Conservation (phyloP, 2,329 filamentous ascomycete species). For the Stenocarpella maydis region DNA sequence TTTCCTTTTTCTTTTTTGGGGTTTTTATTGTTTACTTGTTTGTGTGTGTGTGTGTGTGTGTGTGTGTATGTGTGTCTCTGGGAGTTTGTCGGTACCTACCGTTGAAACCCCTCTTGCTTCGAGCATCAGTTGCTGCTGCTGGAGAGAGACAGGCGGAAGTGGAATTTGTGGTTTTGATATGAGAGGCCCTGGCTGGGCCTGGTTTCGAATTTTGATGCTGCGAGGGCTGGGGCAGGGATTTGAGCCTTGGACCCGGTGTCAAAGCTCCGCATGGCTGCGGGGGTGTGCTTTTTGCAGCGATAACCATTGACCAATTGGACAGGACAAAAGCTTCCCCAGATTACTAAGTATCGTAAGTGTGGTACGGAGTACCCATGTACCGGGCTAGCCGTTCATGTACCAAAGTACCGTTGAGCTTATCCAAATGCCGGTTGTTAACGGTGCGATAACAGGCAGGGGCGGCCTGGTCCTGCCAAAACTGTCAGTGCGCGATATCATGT, state of each 20-base stretch:
- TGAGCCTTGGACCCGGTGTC: not conserved
- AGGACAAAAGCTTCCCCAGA: not conserved
- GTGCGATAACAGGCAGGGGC: slow-evolving; percentile 7
- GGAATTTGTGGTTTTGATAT: no score
- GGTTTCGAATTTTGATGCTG: no score
- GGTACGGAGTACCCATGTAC: no score
- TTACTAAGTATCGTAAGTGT: slow-evolving; percentile 26
- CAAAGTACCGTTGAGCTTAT: not conserved
- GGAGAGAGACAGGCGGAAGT: slow-evolving; percentile 8
- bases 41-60: no score
- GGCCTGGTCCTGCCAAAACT: slow-evolving; percentile 17
- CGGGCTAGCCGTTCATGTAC: not conserved
- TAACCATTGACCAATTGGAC: slow-evolving; percentile 17
- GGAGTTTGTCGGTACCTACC: no score
- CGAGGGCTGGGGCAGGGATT: not conserved
- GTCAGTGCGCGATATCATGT: slow-evolving; percentile 25
- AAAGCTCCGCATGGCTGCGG: slow-evolving; percentile 19
- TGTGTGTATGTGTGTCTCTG: no score
- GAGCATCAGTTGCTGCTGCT: not conserved
- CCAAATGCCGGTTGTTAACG: not conserved
- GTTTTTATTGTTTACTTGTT: no score
- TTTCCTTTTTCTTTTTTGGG: no score
- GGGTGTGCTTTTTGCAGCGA: not conserved
- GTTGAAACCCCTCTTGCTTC: no score
- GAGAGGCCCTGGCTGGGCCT: no score